Evolutionary conservation across 78 protist species (phyloP).

Genomic region (Dictyostelium purpureum): DNA sequence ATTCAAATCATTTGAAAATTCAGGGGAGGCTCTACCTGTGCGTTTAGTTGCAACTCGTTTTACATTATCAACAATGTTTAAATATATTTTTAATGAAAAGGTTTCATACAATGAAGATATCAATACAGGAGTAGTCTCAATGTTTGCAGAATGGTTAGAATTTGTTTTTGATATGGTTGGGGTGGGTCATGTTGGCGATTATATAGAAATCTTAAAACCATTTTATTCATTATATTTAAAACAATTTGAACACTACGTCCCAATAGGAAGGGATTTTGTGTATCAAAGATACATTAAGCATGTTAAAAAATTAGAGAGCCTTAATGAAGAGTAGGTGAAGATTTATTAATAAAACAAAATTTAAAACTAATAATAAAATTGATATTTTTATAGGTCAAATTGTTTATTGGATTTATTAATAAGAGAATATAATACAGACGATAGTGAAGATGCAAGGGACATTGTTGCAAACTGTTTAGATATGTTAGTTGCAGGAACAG

Average conservation of each 20-base stretch:
- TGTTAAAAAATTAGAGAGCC: neutral
- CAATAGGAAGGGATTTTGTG: neutral
- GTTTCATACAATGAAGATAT: neutral
- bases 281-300: neutral
- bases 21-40: neutral
- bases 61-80: slow-evolving; percentile 2
- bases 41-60: neutral
- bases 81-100: neutral
- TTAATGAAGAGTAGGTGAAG: neutral
- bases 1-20: neutral
- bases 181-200: neutral
- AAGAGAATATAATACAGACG: neutral
- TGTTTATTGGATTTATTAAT: slow-evolving; percentile 25
- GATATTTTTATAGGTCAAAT: neutral
- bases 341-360: neutral
- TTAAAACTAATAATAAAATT: neutral
- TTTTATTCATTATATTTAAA: neutral
- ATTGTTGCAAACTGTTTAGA: neutral
- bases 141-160: neutral
- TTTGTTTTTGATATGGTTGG: neutral
- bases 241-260: neutral
- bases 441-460: neutral
- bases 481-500: neutral
- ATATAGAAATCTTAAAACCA: neutral
- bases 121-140: neutral